Conservation (phyloP, 805 yeast species). For the Pichia gijzeniarum region DNA sequence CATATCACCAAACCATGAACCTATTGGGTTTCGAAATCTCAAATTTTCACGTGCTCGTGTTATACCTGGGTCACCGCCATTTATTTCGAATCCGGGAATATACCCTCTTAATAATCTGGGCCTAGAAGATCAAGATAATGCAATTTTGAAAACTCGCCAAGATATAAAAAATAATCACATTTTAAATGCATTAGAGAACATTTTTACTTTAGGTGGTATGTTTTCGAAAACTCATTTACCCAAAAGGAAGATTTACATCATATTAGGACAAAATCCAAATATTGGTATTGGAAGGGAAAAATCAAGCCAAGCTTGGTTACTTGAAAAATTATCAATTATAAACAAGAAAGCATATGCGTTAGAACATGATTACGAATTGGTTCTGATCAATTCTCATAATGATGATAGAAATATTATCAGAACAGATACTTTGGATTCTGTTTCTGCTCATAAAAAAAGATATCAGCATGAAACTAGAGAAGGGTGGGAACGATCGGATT, state of each 20-base stretch:
- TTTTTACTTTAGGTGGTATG: not conserved
- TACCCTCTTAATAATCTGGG: constrained; percentile 12
- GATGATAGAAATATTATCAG: constrained; percentile 8
- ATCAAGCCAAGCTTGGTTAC: constrained; percentile 37
- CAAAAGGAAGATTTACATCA: constrained; percentile 30
- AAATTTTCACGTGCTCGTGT: constrained; percentile 14
- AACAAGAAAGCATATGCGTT: constrained; percentile 44
- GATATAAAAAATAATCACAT: not conserved
- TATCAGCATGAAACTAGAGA: constrained; percentile 44
- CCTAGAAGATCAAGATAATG: not conserved
- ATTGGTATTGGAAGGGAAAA: constrained; percentile 37
- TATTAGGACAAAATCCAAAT: constrained; percentile 36
- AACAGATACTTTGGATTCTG: constrained; percentile 22
- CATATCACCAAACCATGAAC: constrained; percentile 20
- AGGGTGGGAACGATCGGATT: constrained; percentile 40
- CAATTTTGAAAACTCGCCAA: not conserved
- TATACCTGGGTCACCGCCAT: constrained; percentile 27
- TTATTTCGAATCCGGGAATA: constrained; percentile 24
- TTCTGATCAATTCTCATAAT: constrained; percentile 27
- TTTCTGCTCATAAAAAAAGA: constrained; percentile 37
- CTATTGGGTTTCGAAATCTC: constrained; percentile 21
- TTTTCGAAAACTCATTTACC: not conserved
- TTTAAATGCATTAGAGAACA: not conserved
- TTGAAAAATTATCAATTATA: constrained; percentile 41
- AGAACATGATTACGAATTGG: constrained; percentile 42